These are phyloP conservation scores for Neoboletus magnificus DNA, from an alignment of 768 basidiomycete genomes.

Conservation along the genomic window DNA sequence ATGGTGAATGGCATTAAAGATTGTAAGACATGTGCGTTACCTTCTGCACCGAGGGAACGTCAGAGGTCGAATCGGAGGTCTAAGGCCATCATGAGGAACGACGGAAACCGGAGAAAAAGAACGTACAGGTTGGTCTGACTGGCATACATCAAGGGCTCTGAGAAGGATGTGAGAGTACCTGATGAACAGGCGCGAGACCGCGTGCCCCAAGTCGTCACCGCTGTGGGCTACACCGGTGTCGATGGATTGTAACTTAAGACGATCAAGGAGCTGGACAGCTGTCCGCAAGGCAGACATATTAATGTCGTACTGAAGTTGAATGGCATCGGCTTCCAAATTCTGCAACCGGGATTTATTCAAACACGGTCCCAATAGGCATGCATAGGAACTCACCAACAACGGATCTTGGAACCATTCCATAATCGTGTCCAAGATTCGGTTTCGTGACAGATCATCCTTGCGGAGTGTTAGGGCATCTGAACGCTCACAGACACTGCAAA, in stretches of 20 bases:
- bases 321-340: slow-evolving; percentile 37
- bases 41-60: slow-evolving; percentile 45
- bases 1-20: slow-evolving; percentile 4
- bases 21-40: slow-evolving; percentile 26
- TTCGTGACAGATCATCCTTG: slow-evolving; percentile 64
- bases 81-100: slow-evolving; percentile 20
- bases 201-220: slow-evolving; percentile 63
- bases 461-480: slow-evolving; percentile 59
- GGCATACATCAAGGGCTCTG: slow-evolving; percentile 53
- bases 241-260: slow-evolving; percentile 60
- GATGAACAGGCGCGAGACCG: slow-evolving; percentile 75
- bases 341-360: slow-evolving; percentile 16
- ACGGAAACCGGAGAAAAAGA: background rate
- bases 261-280: slow-evolving; percentile 70
- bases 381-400: slow-evolving; percentile 40
- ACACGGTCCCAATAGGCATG: background rate
- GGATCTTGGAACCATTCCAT: slow-evolving; percentile 73
- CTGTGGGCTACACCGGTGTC: slow-evolving; percentile 49
- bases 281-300: slow-evolving; percentile 75
- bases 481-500: slow-evolving; percentile 63
- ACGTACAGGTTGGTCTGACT: slow-evolving; percentile 45
- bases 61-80: slow-evolving; percentile 50
- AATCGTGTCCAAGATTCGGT: slow-evolving; percentile 71
- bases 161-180: slow-evolving; percentile 69
- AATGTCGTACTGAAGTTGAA: slow-evolving; percentile 54